phyloP scores from a whole-genome alignment of 1,139 yeast species.

The Pichia sp. region DNA sequence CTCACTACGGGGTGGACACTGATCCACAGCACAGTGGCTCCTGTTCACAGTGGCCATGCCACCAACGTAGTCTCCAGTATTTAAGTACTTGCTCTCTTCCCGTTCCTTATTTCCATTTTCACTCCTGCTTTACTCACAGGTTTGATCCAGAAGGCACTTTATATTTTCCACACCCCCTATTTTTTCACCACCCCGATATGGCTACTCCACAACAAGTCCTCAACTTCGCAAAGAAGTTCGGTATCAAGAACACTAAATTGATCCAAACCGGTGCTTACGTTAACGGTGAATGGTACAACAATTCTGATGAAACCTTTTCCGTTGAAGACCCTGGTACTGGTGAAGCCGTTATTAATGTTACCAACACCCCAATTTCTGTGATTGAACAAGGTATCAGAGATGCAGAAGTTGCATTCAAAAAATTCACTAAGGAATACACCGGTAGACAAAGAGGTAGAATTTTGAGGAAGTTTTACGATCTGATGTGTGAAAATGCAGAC shows the following conservation, averaged over 20 bases:
- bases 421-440: constrained; percentile 46
- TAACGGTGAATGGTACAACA: constrained; percentile 24
- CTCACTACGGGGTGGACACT: too few relatives aligned
- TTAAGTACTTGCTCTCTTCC: not conserved
- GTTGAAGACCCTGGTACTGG: constrained; percentile 77
- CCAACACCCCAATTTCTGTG: constrained; percentile 51
- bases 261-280: constrained; percentile 25
- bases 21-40: too few relatives aligned
- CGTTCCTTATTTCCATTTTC: not conserved
- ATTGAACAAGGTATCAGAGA: constrained; percentile 57
- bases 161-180: not conserved
- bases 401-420: constrained; percentile 55
- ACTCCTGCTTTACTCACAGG: not conserved
- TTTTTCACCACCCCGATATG: constrained; percentile 15
- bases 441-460: constrained; percentile 63
- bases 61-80: too few relatives aligned
- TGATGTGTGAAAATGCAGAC: constrained; percentile 61
- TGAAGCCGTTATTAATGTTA: constrained; percentile 47
- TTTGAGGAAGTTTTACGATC: constrained; percentile 56
- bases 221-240: constrained; percentile 24
- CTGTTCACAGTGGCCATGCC: not conserved
- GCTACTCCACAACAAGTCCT: constrained; percentile 21
- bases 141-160: too few relatives aligned
- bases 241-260: constrained; percentile 23
- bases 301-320: constrained; percentile 41